Evolutionary conservation across 352 stramenopile genomes (phyloP).

Genomic region (Pythium folliculosum): DNA sequence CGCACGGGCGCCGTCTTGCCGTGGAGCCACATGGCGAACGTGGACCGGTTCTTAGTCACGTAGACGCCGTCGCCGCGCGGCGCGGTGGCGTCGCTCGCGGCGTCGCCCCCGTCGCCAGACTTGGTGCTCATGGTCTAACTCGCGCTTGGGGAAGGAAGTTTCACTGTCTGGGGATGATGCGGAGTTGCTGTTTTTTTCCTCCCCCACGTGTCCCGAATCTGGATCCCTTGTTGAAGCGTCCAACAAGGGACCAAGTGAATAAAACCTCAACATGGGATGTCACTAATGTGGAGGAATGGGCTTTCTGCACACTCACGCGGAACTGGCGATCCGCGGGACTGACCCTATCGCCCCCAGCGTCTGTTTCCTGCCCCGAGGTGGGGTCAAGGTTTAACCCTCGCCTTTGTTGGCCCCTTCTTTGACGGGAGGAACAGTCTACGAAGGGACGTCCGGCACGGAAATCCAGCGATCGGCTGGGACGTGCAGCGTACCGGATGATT

Average conservation of each 20-base stretch:
- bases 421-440: neutral
- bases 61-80: constrained; percentile 66
- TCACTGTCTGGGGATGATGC: constrained; percentile 14
- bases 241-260: constrained; percentile 5
- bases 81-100: constrained; percentile 21
- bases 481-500: neutral
- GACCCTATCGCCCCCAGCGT: neutral
- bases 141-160: constrained; percentile 13
- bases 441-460: constrained; percentile 3
- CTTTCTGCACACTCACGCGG: too few relatives aligned
- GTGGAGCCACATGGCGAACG: constrained; percentile 85
- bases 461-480: constrained; percentile 11
- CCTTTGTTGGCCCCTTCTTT: neutral
- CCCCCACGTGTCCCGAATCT: constrained; percentile 26
- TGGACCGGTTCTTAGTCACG: constrained; percentile 83
- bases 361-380: neutral
- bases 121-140: constrained; percentile 29
- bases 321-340: constrained; percentile 12
- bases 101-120: constrained; percentile 21
- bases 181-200: neutral
- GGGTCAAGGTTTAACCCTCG: neutral
- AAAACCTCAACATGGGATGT: constrained; percentile 3
- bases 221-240: constrained; percentile 13
- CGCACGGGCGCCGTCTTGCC: constrained; percentile 65
- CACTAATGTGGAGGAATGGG: constrained; percentile 2